Conservation (phyloP, 495 filamentous ascomycete species). For the Glarea lozoyensis region DNA sequence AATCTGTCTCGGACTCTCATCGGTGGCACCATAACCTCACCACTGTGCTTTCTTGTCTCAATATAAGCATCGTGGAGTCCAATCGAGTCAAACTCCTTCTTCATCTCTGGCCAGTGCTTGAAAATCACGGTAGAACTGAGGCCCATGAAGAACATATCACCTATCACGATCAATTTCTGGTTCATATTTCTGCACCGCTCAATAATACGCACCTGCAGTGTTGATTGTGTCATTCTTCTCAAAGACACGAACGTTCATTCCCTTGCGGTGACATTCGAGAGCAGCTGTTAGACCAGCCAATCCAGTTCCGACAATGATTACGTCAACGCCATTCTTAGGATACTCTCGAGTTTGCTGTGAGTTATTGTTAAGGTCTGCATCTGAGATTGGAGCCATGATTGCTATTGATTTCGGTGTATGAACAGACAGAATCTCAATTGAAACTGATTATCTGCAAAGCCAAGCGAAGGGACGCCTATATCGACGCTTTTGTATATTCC, state of each 20-base stretch:
- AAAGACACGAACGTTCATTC: constrained; percentile 50
- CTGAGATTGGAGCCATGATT: neutral
- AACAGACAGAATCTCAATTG: no score
- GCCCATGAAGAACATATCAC: constrained; percentile 45
- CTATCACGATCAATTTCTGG: constrained; percentile 31
- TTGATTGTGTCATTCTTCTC: constrained; percentile 31
- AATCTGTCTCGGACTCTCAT: neutral
- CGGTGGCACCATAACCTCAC: constrained; percentile 32
- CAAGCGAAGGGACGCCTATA: no score
- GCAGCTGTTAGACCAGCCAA: constrained; percentile 54
- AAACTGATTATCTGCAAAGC: no score
- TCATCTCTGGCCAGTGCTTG: constrained; percentile 47
- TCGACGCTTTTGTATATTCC: no score
- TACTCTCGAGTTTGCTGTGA: neutral
- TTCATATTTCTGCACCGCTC: neutral
- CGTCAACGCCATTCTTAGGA: constrained; percentile 33
- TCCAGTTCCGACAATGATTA: constrained; percentile 55
- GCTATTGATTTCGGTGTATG: no score
- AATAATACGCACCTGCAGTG: neutral
- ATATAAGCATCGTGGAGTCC: constrained; percentile 38
- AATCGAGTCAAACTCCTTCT: constrained; percentile 30
- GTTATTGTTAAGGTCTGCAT: neutral
- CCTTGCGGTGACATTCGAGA: constrained; percentile 57
- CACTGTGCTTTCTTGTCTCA: constrained; percentile 40
- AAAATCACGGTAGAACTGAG: constrained; percentile 37